These are phyloP conservation scores for Kwoniella dejecticola DNA, from an alignment of 768 basidiomycete genomes.

Conservation along the genomic window DNA sequence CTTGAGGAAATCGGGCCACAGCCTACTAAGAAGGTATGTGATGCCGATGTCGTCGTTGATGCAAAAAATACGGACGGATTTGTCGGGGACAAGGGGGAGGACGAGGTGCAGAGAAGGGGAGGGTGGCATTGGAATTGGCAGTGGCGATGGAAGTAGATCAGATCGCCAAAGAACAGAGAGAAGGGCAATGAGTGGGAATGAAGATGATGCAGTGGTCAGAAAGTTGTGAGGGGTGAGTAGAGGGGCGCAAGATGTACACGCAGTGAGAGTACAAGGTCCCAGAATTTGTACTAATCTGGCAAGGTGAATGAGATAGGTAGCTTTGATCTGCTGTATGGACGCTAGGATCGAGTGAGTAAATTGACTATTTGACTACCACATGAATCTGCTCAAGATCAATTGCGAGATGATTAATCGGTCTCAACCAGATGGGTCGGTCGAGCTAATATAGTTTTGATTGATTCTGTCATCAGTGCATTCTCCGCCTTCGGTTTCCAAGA, in stretches of 20 bases:
- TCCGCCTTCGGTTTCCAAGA: constrained; percentile 15
- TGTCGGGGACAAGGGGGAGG: neutral
- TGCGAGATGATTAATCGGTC: no score
- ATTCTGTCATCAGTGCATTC: no score
- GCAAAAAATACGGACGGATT: neutral
- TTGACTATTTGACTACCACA: neutral
- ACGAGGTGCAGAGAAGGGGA: no score
- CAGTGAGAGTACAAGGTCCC: neutral
- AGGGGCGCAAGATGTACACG: no score
- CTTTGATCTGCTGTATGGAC: constrained; percentile 13
- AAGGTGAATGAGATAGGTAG: constrained; percentile 8
- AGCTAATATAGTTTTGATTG: no score
- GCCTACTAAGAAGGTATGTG: constrained; percentile 14
- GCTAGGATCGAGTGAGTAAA: constrained; percentile 19
- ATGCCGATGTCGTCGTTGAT: neutral
- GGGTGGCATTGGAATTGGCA: no score
- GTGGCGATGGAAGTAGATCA: no score
- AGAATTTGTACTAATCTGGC: neutral
- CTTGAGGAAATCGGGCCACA: constrained; percentile 13
- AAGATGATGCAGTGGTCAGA: neutral
- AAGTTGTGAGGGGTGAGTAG: no score
- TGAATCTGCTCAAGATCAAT: no score
- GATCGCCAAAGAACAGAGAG: no score
- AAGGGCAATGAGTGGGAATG: neutral
- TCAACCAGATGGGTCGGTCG: no score